Percentiles rank a stretch among this genome's conserved stretches.
Conservation (phyloP, 176 grass and related monocot genomes). For the Bolboschoenus planiculmis region DNA sequence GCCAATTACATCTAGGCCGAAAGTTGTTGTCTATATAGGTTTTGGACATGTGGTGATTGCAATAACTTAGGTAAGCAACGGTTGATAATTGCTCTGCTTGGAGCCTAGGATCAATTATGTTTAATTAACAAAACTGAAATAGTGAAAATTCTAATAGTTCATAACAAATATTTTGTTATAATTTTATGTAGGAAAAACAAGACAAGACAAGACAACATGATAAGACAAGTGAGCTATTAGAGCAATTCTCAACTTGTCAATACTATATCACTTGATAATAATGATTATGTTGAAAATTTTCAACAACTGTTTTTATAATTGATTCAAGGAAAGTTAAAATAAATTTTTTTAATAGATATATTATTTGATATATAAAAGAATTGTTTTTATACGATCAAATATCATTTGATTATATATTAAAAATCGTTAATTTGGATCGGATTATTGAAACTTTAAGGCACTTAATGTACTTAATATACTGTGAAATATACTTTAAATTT, state of each 20-base stretch:
- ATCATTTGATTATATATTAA: no score
- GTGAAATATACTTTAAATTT: background rate
- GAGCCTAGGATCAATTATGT: background rate
- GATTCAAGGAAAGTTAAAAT: no score
- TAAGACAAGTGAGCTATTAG: background rate
- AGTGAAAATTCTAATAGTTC: background rate
- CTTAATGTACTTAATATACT: background rate
- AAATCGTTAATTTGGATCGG: no score
- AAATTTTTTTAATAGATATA: no score
- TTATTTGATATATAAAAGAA: no score
- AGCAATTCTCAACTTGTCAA: background rate
- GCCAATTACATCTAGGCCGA: background rate
- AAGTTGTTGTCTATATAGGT: background rate
- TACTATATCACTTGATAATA: no score
- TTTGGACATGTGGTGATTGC: background rate
- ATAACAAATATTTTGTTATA: background rate
- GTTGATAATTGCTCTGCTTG: background rate
- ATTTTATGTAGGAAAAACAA: no score
- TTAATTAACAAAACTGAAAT: background rate
- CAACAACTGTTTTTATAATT: no score
- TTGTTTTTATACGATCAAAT: no score
- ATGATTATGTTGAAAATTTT: no score
- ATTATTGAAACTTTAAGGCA: no score
- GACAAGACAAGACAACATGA: no score
- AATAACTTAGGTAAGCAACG: background rate